These are phyloP conservation scores for Ambrosiella xylebori DNA, from an alignment of 2,329 filamentous ascomycete genomes.

Conservation along the genomic window DNA sequence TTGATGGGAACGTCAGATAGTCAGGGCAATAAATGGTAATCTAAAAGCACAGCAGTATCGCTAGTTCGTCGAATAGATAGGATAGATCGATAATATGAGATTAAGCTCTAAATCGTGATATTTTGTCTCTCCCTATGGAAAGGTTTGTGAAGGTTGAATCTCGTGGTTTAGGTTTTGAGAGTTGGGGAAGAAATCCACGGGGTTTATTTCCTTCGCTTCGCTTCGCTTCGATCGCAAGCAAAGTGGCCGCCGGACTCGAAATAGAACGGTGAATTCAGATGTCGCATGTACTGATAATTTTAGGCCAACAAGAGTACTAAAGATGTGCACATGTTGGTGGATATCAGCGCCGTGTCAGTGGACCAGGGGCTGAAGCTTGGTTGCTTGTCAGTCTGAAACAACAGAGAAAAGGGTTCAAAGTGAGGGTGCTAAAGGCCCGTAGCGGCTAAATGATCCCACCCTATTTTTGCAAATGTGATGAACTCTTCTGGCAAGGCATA, in stretches of 20 bases:
- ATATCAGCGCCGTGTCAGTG: neutral
- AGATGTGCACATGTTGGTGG: neutral
- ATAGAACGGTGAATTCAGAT: neutral
- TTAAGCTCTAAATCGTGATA: neutral
- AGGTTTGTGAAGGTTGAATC: neutral
- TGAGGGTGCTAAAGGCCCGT: neutral
- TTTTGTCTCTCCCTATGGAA: neutral
- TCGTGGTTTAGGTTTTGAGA: neutral
- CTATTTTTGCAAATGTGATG: too few relatives aligned
- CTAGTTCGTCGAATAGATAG: too few relatives aligned
- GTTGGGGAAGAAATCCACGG: neutral
- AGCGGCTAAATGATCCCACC: neutral
- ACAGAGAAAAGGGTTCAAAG: neutral
- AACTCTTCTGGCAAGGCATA: too few relatives aligned
- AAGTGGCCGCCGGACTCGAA: neutral
- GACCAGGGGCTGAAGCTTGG: neutral
- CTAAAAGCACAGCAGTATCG: too few relatives aligned
- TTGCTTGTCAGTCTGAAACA: conserved; percentile 1
- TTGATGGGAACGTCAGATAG: too few relatives aligned
- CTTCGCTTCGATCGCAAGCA: neutral
- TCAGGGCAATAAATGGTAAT: too few relatives aligned
- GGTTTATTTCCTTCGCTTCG: neutral
- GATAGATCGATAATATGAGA: too few relatives aligned
- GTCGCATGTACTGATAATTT: conserved; percentile 1
- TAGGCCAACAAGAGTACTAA: neutral